Percentiles rank a stretch among this genome's conserved stretches.
phyloP scores from a whole-genome alignment of 805 yeast species.

The Metschnikowia lochheadii region DNA sequence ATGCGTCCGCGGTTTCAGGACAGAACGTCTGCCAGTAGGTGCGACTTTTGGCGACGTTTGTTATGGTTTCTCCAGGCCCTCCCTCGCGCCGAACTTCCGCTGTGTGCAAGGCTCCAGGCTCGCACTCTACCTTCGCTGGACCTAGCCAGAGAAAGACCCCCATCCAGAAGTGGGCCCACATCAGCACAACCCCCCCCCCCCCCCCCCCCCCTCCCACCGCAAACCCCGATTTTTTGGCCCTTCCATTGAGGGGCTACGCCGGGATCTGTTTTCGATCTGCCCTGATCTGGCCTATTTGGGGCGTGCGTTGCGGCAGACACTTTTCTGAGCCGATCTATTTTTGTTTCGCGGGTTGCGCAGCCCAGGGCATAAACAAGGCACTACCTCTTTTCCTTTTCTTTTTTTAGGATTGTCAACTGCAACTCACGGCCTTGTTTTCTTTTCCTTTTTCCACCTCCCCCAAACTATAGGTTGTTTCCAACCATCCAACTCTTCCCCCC shows the following conservation, averaged over 20 bases:
- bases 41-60: constrained; percentile 6
- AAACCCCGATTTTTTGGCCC: not conserved
- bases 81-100: not conserved
- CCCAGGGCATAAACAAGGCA: constrained; percentile 3
- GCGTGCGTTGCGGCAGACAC: not conserved
- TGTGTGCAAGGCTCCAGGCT: not conserved
- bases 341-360: constrained; percentile 3
- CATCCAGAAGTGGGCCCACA: too few relatives aligned
- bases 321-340: not conserved
- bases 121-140: not conserved
- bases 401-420: not conserved
- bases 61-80: constrained; percentile 2
- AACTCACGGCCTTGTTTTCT: not conserved
- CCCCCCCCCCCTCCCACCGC: too few relatives aligned
- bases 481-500: not conserved
- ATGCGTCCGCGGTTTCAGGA: constrained; percentile 1
- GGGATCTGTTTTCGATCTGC: not conserved
- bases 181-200: too few relatives aligned
- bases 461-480: not conserved
- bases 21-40: constrained; percentile 1
- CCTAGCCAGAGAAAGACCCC: too few relatives aligned
- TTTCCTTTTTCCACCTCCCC: not conserved
- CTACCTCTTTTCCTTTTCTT: constrained; percentile 2
- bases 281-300: not conserved
- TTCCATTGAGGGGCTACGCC: not conserved